phyloP scores from a whole-genome alignment of 2,329 filamentous ascomycete species.

The Pseudodiploospora longispora region DNA sequence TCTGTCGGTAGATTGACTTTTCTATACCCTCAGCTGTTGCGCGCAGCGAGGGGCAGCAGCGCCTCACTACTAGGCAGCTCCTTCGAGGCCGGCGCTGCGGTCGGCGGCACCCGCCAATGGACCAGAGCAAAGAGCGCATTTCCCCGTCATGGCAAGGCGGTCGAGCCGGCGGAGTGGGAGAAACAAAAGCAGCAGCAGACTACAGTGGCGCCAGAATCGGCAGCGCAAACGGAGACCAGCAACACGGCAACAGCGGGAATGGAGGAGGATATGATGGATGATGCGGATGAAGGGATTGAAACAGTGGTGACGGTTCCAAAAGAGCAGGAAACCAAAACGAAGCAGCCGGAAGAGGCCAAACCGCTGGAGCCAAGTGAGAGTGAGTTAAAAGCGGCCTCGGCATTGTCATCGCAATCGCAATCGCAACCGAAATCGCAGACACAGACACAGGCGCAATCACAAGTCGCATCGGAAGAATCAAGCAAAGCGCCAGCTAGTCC shows the following conservation, averaged over 20 bases:
- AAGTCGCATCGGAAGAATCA: conserved; percentile 1
- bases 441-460: background rate
- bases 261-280: too few species aligned
- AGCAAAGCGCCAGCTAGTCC: conserved; percentile 23
- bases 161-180: conserved; percentile 40
- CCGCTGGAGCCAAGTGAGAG: background rate
- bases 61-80: background rate
- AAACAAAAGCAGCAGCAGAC: conserved; percentile 14
- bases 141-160: conserved; percentile 52
- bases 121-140: conserved; percentile 38
- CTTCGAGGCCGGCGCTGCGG: conserved; percentile 1
- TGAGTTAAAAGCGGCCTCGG: too few species aligned
- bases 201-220: background rate
- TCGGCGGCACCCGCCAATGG: conserved; percentile 2
- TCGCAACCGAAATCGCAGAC: too few species aligned
- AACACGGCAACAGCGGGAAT: conserved; percentile 8
- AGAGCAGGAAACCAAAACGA: background rate
- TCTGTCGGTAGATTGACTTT: conserved; percentile 56
- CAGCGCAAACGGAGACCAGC: background rate
- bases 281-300: too few species aligned
- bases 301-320: too few species aligned
- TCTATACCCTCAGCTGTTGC: conserved; percentile 60
- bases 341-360: background rate
- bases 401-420: background rate
- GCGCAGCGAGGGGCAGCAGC: conserved; percentile 24